Conservation (phyloP, 148 eudicot genomes). For the Vaccinium macrocarpon region DNA sequence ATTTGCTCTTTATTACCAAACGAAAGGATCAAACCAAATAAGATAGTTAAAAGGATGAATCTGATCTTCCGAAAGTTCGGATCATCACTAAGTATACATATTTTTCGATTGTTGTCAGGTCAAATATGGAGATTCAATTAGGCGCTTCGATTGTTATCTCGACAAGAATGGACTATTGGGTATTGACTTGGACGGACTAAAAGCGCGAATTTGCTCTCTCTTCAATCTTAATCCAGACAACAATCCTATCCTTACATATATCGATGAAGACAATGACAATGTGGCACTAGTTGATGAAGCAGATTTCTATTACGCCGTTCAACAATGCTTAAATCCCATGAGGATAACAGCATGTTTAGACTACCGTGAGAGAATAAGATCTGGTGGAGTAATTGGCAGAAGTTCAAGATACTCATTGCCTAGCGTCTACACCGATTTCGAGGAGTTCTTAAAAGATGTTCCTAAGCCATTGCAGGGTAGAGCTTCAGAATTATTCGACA, state of each 20-base stretch:
- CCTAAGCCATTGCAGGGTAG: background rate
- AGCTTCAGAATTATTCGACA: background rate
- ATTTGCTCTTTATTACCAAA: too few species aligned
- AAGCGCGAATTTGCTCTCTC: conserved; percentile 47
- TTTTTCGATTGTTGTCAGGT: background rate
- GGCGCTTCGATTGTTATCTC: conserved; percentile 5
- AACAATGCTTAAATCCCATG: conserved; percentile 62
- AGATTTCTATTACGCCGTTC: conserved; percentile 60
- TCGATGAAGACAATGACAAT: conserved; percentile 66
- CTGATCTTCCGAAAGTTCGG: too few species aligned
- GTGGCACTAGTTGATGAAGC: conserved; percentile 70
- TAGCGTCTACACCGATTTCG: background rate
- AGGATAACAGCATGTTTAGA: conserved; percentile 50
- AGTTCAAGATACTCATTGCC: background rate
- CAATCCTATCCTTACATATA: conserved; percentile 46
- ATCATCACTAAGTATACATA: background rate
- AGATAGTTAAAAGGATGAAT: too few species aligned
- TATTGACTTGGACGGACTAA: conserved; percentile 48
- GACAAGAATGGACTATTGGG: conserved; percentile 33
- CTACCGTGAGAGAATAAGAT: background rate
- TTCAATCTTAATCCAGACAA: conserved; percentile 45
- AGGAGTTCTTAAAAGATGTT: background rate
- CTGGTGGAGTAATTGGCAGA: background rate
- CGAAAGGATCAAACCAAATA: too few species aligned
- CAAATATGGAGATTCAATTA: background rate